A percentile compares a stretch with the other conserved stretches of the same genome.
Conservation (phyloP, 805 yeast genomes). For the Nadsonia fulvescens region DNA sequence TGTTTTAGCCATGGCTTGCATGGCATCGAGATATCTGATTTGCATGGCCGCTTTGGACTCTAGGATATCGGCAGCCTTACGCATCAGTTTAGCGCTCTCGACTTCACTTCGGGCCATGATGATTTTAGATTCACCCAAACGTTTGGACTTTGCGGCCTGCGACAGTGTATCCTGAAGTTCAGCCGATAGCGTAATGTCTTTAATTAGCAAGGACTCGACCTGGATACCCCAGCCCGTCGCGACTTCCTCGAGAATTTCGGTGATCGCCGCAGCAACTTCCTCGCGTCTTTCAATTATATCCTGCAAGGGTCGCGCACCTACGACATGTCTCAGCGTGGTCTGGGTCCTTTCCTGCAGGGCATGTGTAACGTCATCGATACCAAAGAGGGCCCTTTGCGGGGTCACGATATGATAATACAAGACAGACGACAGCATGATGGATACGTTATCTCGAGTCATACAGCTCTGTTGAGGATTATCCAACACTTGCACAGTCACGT, state of each 20-base stretch:
- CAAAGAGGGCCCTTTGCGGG: conserved; percentile 48
- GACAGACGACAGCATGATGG: conserved; percentile 44
- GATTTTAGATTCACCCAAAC: conserved; percentile 62
- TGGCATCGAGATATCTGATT: conserved; percentile 61
- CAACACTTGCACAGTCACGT: conserved; percentile 37
- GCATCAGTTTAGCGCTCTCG: conserved; percentile 56
- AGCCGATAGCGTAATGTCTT: conserved; percentile 39
- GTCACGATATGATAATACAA: conserved; percentile 48
- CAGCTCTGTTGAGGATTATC: conserved; percentile 53
- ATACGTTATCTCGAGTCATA: conserved; percentile 54
- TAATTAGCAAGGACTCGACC: conserved; percentile 48
- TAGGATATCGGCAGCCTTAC: conserved; percentile 61
- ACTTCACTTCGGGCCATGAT: conserved; percentile 62
- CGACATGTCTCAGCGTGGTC: conserved; percentile 54
- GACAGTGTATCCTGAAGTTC: conserved; percentile 43
- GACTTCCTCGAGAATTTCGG: conserved; percentile 38
- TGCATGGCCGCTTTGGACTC: conserved; percentile 66
- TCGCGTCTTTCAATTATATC: conserved; percentile 60
- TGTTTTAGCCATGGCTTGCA: conserved; percentile 50
- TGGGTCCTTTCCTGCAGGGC: conserved; percentile 53
- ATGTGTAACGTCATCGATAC: conserved; percentile 32
- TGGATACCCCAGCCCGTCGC: conserved; percentile 56
- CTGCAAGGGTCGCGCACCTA: conserved; percentile 47
- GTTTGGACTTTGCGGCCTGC: conserved; percentile 57
- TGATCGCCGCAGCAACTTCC: conserved; percentile 49